Evolutionary conservation across 2,329 filamentous ascomycete genomes (phyloP).

Genomic region (Trichophyton mentagrophytes): DNA sequence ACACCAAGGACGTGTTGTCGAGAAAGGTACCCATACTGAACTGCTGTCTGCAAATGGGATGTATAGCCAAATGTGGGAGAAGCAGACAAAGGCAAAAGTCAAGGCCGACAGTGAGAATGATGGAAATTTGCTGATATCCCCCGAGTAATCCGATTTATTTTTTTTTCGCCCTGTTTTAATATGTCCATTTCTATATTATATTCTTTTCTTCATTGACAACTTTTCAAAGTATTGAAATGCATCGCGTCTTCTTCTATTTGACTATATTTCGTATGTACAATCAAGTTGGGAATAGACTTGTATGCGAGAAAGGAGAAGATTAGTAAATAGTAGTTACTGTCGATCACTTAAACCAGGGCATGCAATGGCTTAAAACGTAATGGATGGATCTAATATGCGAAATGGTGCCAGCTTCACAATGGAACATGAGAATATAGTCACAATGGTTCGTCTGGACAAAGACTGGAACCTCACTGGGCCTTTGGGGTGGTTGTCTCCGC

Average conservation of each 20-base stretch:
- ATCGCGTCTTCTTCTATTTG: not conserved
- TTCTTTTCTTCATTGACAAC: not conserved
- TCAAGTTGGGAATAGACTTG: no score
- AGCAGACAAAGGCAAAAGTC: not conserved
- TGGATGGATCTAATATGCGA: not conserved
- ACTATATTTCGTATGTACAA: no score
- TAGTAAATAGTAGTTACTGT: not conserved
- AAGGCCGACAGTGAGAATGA: no score
- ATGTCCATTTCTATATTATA: no score
- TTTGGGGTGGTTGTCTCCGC: not conserved
- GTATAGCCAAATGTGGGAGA: not conserved
- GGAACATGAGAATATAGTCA: not conserved
- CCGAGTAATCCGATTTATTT: no score
- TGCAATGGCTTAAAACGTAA: not conserved
- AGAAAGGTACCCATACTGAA: conserved; percentile 27
- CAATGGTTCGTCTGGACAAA: no score
- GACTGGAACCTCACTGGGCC: not conserved
- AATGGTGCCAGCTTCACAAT: not conserved
- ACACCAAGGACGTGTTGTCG: conserved; percentile 23
- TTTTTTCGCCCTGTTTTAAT: no score
- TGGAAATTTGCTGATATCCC: no score
- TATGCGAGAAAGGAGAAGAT: not conserved
- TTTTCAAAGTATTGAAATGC: not conserved
- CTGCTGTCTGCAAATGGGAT: conserved; percentile 16
- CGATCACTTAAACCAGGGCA: not conserved